These are phyloP conservation scores for cucumber (Cucumis sativus) DNA, from an alignment of 306 rosid genomes.

Conservation along the genomic window Cucumber_9930_V3 NC_026660.2:18911501-18912000, in stretches of 20 bases:
- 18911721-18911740: neutral
- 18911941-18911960: neutral
- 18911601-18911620: neutral
- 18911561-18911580: neutral
- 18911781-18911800: neutral
- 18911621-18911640: neutral
- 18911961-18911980: neutral
- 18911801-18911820: neutral
- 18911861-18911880: neutral
- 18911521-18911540: neutral
- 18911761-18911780: neutral
- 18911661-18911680: neutral
- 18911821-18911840: neutral
- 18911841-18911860: neutral
- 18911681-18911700: neutral
- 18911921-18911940: neutral
- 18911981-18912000: neutral
- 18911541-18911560: too few species aligned
- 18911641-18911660: neutral
- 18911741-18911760: neutral
- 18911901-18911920: neutral
- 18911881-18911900: neutral
- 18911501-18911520: neutral
- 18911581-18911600: neutral
- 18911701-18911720: neutral